Evolutionary conservation across 495 filamentous ascomycete genomes (phyloP).

Genomic region (Neurospora sp.): DNA sequence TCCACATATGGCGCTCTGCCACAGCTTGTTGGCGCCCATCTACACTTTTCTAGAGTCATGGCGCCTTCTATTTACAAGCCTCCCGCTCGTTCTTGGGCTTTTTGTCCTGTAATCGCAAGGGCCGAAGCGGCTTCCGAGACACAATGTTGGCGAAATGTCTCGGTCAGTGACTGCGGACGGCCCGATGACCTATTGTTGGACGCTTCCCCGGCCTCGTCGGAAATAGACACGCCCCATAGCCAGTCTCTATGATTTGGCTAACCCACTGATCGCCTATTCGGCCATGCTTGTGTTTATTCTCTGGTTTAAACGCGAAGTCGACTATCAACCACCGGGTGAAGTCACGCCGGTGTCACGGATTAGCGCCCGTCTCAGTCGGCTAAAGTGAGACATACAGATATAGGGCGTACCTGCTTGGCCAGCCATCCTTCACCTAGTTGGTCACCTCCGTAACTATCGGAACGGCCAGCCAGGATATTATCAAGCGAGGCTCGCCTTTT

Average conservation of each 20-base stretch:
- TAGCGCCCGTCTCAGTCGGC: not conserved
- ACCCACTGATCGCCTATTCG: not conserved
- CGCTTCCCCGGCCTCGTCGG: not conserved
- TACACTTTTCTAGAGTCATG: not conserved
- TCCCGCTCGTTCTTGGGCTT: not conserved
- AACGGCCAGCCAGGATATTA: not conserved
- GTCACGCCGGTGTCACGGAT: not conserved
- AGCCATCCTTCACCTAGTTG: not conserved
- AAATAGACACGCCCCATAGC: not conserved
- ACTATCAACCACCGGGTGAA: not conserved
- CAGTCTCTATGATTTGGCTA: not conserved
- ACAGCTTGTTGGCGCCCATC: not conserved
- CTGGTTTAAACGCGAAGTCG: not conserved
- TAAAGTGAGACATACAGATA: not conserved
- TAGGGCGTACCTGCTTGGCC: not conserved
- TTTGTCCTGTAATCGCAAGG: not conserved
- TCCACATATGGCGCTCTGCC: not conserved
- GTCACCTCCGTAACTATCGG: not conserved
- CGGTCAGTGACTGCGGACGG: not conserved
- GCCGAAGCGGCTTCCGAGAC: not conserved
- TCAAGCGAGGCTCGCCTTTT: not conserved
- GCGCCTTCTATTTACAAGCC: not conserved
- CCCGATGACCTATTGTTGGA: not conserved
- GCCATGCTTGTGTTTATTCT: not conserved
- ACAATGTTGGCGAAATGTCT: not conserved